Conservation (phyloP, 2,329 filamentous ascomycete genomes). For the Sordariomycetes sp. region DNA sequence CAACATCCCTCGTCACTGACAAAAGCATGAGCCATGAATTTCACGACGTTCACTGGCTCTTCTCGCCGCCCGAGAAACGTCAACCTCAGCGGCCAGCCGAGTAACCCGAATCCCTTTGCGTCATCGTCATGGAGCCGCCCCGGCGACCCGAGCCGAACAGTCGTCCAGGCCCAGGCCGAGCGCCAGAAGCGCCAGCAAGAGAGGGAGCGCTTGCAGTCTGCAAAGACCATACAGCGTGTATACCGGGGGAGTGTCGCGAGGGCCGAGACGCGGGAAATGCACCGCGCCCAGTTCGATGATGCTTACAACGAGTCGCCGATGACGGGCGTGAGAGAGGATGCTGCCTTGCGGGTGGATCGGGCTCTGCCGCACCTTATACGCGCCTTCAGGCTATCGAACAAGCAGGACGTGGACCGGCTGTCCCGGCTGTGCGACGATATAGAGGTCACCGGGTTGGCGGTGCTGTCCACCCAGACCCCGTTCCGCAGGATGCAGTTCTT, state of each 20-base stretch:
- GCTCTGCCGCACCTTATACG: constrained; percentile 37
- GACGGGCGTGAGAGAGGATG: constrained; percentile 13
- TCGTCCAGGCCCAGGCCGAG: constrained; percentile 81
- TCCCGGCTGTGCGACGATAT: constrained; percentile 33
- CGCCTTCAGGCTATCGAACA: constrained; percentile 31
- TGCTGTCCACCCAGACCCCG: not conserved
- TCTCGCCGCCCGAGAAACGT: constrained; percentile 82
- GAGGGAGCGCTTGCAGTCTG: constrained; percentile 64
- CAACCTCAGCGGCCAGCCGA: constrained; percentile 78
- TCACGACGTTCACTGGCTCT: constrained; percentile 81
- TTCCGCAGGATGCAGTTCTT: constrained; percentile 1
- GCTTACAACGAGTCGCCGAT: constrained; percentile 30
- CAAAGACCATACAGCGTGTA: constrained; percentile 61
- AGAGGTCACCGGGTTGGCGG: constrained; percentile 11
- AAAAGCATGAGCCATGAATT: constrained; percentile 20
- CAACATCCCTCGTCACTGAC: not conserved
- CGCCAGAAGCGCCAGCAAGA: constrained; percentile 72
- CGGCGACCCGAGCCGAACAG: constrained; percentile 38
- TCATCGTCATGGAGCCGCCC: constrained; percentile 18
- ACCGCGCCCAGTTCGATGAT: constrained; percentile 53
- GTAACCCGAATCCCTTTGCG: constrained; percentile 54
- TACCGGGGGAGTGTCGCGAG: constrained; percentile 72
- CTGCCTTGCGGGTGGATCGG: constrained; percentile 21
- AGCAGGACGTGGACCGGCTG: constrained; percentile 38
- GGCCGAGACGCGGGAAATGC: constrained; percentile 41